These are phyloP conservation scores for Aschersonia sp. DNA, from an alignment of 2,329 filamentous ascomycete genomes.

Conservation along the genomic window DNA sequence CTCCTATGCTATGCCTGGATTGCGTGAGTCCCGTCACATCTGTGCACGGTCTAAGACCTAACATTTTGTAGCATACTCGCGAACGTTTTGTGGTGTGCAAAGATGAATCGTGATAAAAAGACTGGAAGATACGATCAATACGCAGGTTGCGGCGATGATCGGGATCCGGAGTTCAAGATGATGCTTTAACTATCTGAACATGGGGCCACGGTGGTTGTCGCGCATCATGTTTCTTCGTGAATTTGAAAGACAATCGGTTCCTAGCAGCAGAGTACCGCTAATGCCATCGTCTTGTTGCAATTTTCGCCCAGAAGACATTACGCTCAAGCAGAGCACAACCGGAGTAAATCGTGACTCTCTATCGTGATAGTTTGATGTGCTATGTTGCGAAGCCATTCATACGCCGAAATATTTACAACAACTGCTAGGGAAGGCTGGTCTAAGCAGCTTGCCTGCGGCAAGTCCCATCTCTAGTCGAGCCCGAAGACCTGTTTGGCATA, in stretches of 20 bases:
- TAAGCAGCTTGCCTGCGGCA: too few relatives aligned
- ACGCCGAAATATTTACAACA: too few relatives aligned
- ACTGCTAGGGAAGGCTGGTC: too few relatives aligned
- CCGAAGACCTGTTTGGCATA: conserved; percentile 9
- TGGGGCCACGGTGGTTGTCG: background rate
- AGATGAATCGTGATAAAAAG: conserved; percentile 48
- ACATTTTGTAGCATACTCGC: background rate
- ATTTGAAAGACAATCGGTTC: too few relatives aligned
- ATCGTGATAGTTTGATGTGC: too few relatives aligned
- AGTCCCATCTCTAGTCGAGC: background rate
- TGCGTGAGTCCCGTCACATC: conserved; percentile 28
- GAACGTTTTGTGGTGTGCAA: conserved; percentile 48
- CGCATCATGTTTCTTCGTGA: too few relatives aligned
- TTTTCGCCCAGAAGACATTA: too few relatives aligned
- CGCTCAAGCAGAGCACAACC: too few relatives aligned
- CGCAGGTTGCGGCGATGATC: conserved; percentile 43
- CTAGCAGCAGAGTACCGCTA: too few relatives aligned
- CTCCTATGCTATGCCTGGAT: conserved; percentile 49
- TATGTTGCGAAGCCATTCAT: too few relatives aligned
- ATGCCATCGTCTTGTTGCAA: too few relatives aligned
- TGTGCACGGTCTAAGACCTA: background rate
- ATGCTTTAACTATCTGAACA: conserved; percentile 26
- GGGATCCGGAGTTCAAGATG: conserved; percentile 47
- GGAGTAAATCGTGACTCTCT: too few relatives aligned
- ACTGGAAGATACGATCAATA: conserved; percentile 44